These are phyloP conservation scores for Ailanthus altissimus DNA, from an alignment of 345 rosid genomes.

Conservation along the genomic window DNA sequence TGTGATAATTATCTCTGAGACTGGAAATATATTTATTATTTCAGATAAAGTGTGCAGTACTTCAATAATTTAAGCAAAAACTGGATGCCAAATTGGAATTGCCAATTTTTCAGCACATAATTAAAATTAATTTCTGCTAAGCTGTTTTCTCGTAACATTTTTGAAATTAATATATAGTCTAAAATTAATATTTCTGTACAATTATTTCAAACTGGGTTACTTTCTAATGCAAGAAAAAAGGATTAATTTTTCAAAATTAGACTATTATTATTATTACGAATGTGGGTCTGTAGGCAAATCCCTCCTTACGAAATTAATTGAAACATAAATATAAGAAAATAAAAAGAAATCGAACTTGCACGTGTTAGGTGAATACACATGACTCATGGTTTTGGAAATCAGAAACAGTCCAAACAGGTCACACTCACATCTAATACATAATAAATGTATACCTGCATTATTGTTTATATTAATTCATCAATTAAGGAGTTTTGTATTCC, in stretches of 20 bases:
- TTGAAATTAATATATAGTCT: too few species aligned
- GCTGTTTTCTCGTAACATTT: too few species aligned
- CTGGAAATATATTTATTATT: too few species aligned
- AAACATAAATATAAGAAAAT: background rate
- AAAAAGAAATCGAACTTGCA: constrained; percentile 2
- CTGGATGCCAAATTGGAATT: too few species aligned
- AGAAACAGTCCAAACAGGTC: constrained; percentile 17
- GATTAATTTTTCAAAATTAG: background rate
- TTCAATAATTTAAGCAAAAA: too few species aligned
- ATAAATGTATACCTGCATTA: background rate
- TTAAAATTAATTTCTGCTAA: too few species aligned
- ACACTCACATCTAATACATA: background rate
- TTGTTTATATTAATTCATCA: background rate
- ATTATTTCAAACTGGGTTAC: too few species aligned
- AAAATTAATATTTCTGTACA: too few species aligned
- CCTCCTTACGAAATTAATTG: background rate
- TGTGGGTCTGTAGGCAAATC: background rate
- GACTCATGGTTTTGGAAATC: constrained; percentile 19
- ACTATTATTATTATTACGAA: background rate
- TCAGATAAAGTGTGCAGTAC: too few species aligned
- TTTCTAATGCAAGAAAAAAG: background rate
- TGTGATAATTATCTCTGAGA: too few species aligned
- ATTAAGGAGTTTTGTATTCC: background rate
- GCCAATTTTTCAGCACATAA: too few species aligned
- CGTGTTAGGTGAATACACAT: constrained; percentile 32